phyloP scores from a whole-genome alignment of 1,284 basidiomycete species.

The Psilocybe mexicana region DNA sequence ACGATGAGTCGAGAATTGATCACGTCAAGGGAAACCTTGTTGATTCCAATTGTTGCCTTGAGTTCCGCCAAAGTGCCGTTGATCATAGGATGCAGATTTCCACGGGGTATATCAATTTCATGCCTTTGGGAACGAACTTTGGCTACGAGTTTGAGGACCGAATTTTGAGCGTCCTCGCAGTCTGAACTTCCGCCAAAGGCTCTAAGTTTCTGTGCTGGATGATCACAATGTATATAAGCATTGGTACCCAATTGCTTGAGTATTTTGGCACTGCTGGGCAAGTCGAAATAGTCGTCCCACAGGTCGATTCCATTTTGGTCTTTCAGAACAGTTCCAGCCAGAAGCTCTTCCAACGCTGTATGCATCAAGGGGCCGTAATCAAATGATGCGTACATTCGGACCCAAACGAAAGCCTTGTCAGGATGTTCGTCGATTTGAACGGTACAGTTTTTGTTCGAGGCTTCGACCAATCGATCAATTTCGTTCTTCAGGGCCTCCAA shows the following conservation, averaged over 20 bases:
- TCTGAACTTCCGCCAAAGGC: constrained; percentile 36
- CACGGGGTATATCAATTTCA: constrained; percentile 35
- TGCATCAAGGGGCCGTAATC: constrained; percentile 37
- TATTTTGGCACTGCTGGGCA: constrained; percentile 34
- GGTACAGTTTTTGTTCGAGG: constrained; percentile 26
- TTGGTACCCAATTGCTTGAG: constrained; percentile 34
- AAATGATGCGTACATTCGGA: constrained; percentile 42
- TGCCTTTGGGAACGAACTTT: constrained; percentile 35
- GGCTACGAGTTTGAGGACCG: constrained; percentile 36
- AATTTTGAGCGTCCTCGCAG: constrained; percentile 30
- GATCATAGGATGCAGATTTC: constrained; percentile 35
- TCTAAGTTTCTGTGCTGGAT: constrained; percentile 35
- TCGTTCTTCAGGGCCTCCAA: constrained; percentile 30
- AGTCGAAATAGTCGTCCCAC: constrained; percentile 51
- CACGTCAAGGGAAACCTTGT: constrained; percentile 42
- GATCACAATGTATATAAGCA: constrained; percentile 40
- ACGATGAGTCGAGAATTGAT: constrained; percentile 23
- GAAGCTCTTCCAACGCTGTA: constrained; percentile 33
- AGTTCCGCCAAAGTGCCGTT: constrained; percentile 37
- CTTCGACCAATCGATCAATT: constrained; percentile 31
- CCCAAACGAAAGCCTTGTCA: constrained; percentile 30
- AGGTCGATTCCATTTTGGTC: constrained; percentile 30
- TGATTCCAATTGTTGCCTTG: constrained; percentile 35
- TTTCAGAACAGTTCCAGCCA: constrained; percentile 39
- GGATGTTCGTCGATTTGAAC: constrained; percentile 32